A percentile compares a stretch with the other conserved stretches of the same genome.
Evolutionary conservation across 176 grass and related monocot genomes (phyloP).

Genomic region (Avena atlantica): DNA sequence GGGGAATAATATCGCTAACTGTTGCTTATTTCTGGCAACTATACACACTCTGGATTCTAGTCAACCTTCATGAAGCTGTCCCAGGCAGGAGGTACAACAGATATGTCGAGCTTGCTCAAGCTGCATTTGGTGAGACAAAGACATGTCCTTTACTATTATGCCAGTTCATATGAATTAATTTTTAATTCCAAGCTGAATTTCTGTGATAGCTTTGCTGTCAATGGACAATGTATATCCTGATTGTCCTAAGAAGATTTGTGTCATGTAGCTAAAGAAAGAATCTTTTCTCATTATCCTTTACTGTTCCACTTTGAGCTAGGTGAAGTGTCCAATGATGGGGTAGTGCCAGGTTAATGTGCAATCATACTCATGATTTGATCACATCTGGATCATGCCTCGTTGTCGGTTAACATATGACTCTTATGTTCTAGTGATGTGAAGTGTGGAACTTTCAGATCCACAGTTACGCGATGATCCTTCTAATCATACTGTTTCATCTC

Average conservation of each 20-base stretch:
- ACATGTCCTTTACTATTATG: slow-evolving; percentile 39
- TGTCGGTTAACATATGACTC: background rate
- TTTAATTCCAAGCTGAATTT: slow-evolving; percentile 1
- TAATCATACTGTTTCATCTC: slow-evolving; percentile 38
- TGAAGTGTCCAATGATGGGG: slow-evolving; percentile 17
- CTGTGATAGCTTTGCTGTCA: slow-evolving; percentile 11
- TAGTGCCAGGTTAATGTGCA: slow-evolving; percentile 13
- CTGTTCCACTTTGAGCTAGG: slow-evolving; percentile 26
- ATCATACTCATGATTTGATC: slow-evolving; percentile 34
- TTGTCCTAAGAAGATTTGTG: slow-evolving; percentile 19
- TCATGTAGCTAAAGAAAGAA: slow-evolving; percentile 37
- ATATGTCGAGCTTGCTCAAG: slow-evolving; percentile 97
- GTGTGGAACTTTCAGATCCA: slow-evolving; percentile 32
- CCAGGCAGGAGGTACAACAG: slow-evolving; percentile 96
- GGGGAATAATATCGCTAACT: slow-evolving; percentile 89
- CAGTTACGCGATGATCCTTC: background rate
- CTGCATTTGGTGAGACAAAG: slow-evolving; percentile 92
- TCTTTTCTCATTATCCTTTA: slow-evolving; percentile 38
- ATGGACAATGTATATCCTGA: slow-evolving; percentile 23
- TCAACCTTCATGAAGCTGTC: slow-evolving; percentile 97
- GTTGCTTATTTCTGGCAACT: slow-evolving; percentile 98
- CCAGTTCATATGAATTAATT: slow-evolving; percentile 24
- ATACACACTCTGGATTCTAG: slow-evolving; percentile 91
- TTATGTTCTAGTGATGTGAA: background rate
- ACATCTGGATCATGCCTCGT: slow-evolving; percentile 4